A percentile compares a stretch with the other conserved stretches of the same genome.
Evolutionary conservation across 2,329 filamentous ascomycete genomes (phyloP).

Genomic region (Alternaria infectoria): DNA sequence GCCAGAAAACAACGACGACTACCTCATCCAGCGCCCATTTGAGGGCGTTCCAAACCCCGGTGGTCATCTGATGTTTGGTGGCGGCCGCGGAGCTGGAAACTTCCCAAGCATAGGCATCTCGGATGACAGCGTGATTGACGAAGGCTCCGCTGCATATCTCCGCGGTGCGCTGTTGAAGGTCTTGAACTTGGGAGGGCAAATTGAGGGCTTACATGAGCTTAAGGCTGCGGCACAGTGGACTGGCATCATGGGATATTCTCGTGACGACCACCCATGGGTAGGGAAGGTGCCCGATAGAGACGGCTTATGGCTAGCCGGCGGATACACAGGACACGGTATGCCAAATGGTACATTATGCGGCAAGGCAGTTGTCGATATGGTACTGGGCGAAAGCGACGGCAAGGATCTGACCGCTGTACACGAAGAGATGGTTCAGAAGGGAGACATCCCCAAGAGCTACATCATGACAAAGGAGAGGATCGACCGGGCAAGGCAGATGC

Average conservation of each 20-base stretch:
- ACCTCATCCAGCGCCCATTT: conserved; percentile 73
- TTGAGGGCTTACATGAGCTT: conserved; percentile 52
- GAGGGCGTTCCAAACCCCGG: conserved; percentile 48
- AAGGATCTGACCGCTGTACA: conserved; percentile 38
- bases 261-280: conserved; percentile 73
- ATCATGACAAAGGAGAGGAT: conserved; percentile 47
- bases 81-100: conserved; percentile 64
- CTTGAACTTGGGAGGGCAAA: conserved; percentile 45
- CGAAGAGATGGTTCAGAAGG: conserved; percentile 40
- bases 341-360: conserved; percentile 72
- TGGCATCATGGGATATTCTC: conserved; percentile 76
- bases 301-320: conserved; percentile 69
- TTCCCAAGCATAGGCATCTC: conserved; percentile 62
- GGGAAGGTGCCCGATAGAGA: conserved; percentile 66
- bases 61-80: conserved; percentile 73
- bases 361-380: conserved; percentile 67
- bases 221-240: conserved; percentile 67
- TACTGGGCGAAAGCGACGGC: conserved; percentile 51
- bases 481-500: conserved; percentile 32
- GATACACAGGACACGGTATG: conserved; percentile 79
- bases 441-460: conserved; percentile 47
- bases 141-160: conserved; percentile 63
- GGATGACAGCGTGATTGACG: conserved; percentile 65
- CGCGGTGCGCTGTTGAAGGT: conserved; percentile 51
- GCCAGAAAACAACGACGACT: conserved; percentile 66